Evolutionary conservation across 345 rosid species (phyloP).

Genomic region (Boechera retrofracta): DNA sequence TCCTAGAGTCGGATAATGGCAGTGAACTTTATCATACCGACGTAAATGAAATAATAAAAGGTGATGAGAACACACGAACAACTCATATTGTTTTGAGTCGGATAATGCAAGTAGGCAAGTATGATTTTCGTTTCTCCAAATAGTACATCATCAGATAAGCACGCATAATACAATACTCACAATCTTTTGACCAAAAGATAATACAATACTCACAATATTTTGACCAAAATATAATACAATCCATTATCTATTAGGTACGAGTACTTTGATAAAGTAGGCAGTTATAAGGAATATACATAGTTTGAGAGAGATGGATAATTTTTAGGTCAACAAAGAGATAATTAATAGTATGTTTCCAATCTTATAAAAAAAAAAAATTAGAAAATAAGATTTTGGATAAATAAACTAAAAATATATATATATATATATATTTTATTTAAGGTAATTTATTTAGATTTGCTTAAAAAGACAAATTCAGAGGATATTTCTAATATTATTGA

Average conservation of each 20-base stretch:
- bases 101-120: not conserved
- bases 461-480: too few species aligned
- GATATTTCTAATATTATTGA: too few species aligned
- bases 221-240: not conserved
- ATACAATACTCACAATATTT: not conserved
- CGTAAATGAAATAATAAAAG: not conserved
- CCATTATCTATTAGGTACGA: not conserved
- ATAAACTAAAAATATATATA: too few species aligned
- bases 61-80: not conserved
- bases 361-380: too few species aligned
- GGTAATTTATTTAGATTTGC: too few species aligned
- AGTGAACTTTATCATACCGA: not conserved
- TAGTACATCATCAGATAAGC: not conserved
- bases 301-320: too few species aligned
- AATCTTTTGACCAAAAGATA: not conserved
- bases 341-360: too few species aligned
- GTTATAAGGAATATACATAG: not conserved
- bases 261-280: not conserved
- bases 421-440: too few species aligned
- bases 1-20: not conserved
- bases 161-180: not conserved
- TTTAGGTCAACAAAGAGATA: too few species aligned
- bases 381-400: too few species aligned
- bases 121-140: constrained; percentile 4
- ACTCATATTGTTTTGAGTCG: too few species aligned